A percentile compares a stretch with the other conserved stretches of the same genome.
These are phyloP conservation scores for Pseudogymnoascus sp. DNA, from an alignment of 2,329 filamentous ascomycete genomes.

Conservation along the genomic window DNA sequence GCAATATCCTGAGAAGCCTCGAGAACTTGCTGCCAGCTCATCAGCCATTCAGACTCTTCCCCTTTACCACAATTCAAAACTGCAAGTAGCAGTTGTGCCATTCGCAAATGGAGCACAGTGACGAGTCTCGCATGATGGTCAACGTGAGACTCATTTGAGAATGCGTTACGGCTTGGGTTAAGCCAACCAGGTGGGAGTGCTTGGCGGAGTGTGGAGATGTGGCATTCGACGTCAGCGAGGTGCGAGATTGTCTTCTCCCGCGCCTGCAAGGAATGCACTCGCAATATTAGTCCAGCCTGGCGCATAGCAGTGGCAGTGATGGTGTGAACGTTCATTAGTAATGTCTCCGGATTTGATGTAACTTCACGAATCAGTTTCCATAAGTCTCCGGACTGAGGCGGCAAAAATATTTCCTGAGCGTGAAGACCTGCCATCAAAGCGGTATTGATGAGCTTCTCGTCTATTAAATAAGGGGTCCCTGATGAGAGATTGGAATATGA, in stretches of 20 bases:
- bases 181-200: constrained; percentile 28
- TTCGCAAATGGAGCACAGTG: constrained; percentile 24
- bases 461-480: constrained; percentile 24
- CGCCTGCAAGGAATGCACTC: constrained; percentile 16
- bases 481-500: constrained; percentile 31
- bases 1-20: constrained; percentile 29
- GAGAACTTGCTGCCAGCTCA: constrained; percentile 26
- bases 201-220: constrained; percentile 22
- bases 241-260: constrained; percentile 16
- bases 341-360: constrained; percentile 15
- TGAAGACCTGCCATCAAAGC: constrained; percentile 19
- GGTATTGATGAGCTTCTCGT: constrained; percentile 26
- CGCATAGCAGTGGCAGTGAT: constrained; percentile 25
- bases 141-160: constrained; percentile 23
- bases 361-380: constrained; percentile 18
- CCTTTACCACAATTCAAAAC: constrained; percentile 12
- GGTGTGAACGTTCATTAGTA: constrained; percentile 25
- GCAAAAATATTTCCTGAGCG: constrained; percentile 11
- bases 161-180: constrained; percentile 27
- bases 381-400: constrained; percentile 9
- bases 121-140: constrained; percentile 25
- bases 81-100: constrained; percentile 19
- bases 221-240: constrained; percentile 16
- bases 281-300: constrained; percentile 21
- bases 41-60: constrained; percentile 19